Base-by-base conservation (phyloP, 2,329 filamentous ascomycete genomes). In the Arachnomyces sp. region DNA sequence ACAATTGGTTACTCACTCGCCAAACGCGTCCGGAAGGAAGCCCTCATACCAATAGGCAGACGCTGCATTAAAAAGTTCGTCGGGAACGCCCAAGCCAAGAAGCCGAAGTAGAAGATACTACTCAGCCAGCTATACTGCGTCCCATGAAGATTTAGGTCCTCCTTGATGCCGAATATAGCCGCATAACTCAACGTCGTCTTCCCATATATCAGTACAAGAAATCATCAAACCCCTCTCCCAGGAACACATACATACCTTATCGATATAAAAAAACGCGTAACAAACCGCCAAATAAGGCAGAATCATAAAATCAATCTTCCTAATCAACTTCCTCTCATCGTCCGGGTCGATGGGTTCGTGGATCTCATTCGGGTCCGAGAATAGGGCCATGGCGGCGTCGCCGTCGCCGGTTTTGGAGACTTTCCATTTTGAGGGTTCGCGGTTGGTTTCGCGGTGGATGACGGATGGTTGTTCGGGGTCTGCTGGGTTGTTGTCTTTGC, bases 131-230 rank as follows among this genome's bases (percentile, higher is more conserved):
- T 74, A 49, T 81, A 82, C 45, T 80, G 63, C 0, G 70, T 67
- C 1, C 75, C 75, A n/a, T 68, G 61, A 1, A 82, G 64, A 11
- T 70, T 48, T 7, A 81, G 64, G 45, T 79, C 77, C 2, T 78
- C 68, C 15, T 68, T 65, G 43, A 83, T 74, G 1, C 77, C 77
- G 43, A 82, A 81, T 36, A 82, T 76, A 14, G 79, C 77, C 0
- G 79, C 78, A 47, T 81, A 82, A 1, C 71, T 76, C 20, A 78
- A 58, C 0, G 72, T 77, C 0, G 74, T 78, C 62, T 78, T 17
- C 18, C 30, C n/a, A n/a, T n/a, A n/a, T n/a, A n/a, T n/a, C n/a
- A n/a, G n/a, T n/a, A n/a, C n/a, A n/a, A n/a, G n/a, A n/a, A n/a
- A n/a, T n/a, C n/a, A n/a, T n/a, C n/a, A n/a, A n/a, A n/a, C n/a